These are phyloP conservation scores for Aspergillus vadensis DNA, from an alignment of 2,329 filamentous ascomycete genomes.

Conservation along the genomic window DNA sequence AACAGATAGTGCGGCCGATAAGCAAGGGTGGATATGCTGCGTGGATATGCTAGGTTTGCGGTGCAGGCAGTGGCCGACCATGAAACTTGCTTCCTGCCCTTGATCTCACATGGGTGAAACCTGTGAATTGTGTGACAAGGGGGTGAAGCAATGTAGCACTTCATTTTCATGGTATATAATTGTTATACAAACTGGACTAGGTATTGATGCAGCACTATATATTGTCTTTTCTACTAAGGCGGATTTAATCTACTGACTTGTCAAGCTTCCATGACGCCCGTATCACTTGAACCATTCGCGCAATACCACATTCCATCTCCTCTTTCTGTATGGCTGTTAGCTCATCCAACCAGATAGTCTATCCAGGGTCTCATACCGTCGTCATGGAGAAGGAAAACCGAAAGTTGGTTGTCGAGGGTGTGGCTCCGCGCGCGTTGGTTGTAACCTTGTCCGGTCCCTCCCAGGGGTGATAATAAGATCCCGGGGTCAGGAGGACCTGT, in stretches of 20 bases:
- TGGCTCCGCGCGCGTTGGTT: neutral
- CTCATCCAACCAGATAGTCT: neutral
- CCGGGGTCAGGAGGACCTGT: neutral
- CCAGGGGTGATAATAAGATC: neutral
- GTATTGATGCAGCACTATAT: no score
- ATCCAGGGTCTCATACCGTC: neutral
- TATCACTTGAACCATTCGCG: neutral
- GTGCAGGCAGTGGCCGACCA: no score
- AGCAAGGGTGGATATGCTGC: no score
- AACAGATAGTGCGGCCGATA: no score
- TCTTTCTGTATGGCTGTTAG: neutral
- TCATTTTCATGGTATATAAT: no score
- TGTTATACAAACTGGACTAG: no score
- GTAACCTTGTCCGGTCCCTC: neutral
- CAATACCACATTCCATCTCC: neutral
- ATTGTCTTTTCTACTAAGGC: no score
- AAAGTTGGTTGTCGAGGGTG: neutral
- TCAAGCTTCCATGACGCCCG: neutral
- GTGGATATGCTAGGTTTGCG: no score
- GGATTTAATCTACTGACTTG: neutral
- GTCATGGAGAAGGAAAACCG: conserved; percentile 3
- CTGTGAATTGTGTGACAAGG: no score
- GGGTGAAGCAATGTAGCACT: no score
- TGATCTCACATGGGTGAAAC: no score
- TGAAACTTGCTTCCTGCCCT: no score